Percentiles rank a stretch among this genome's conserved stretches.
Conservation (phyloP, 768 basidiomycete genomes). For the Tricholoma matsutake region DNA sequence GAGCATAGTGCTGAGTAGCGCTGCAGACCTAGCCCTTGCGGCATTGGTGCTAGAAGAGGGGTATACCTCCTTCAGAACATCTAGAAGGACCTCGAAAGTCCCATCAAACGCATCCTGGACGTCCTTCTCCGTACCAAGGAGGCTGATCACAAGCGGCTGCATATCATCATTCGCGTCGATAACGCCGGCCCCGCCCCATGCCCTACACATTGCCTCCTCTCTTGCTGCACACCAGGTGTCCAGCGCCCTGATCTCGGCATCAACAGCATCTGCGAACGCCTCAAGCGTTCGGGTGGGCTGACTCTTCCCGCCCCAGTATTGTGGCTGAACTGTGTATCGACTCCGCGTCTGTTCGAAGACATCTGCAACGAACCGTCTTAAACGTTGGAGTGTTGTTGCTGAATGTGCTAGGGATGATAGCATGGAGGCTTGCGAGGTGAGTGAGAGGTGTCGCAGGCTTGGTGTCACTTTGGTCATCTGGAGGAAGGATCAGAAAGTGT, state of each 20-base stretch:
- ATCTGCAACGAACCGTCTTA: conserved; percentile 57
- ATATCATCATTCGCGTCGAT: conserved; percentile 25
- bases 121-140: conserved; percentile 61
- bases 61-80: conserved; percentile 38
- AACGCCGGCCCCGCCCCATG: conserved; percentile 39
- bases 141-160: conserved; percentile 53
- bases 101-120: conserved; percentile 53
- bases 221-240: conserved; percentile 67
- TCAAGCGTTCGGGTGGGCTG: conserved; percentile 58
- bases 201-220: conserved; percentile 67
- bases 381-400: conserved; percentile 58
- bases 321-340: conserved; percentile 9
- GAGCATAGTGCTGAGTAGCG: conserved; percentile 52
- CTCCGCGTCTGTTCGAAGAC: conserved; percentile 38
- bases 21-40: conserved; percentile 37
- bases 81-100: conserved; percentile 56
- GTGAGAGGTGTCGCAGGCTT: conserved; percentile 64
- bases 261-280: conserved; percentile 77
- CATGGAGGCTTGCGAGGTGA: conserved; percentile 63
- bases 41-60: conserved; percentile 19
- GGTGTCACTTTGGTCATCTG: conserved; percentile 55
- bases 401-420: conserved; percentile 52
- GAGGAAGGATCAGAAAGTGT: not conserved
- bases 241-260: conserved; percentile 53
- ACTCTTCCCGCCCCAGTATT: conserved; percentile 9